Evolutionary conservation across 2,329 filamentous ascomycete genomes (phyloP).

Genomic region (Cercospora berteroae): DNA sequence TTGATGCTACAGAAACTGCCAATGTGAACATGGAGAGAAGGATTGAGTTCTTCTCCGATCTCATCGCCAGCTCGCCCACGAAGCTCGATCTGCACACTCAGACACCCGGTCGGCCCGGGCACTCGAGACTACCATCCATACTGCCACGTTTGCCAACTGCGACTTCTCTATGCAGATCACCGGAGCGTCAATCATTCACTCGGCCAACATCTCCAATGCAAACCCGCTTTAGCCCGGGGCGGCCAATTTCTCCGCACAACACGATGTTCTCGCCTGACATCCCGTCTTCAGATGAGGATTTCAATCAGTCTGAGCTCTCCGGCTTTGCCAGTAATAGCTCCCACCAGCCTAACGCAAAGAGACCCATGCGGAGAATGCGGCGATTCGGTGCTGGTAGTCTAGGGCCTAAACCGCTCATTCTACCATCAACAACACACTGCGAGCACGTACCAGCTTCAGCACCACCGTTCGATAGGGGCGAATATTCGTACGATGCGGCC

Average conservation of each 20-base stretch:
- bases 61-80: conserved; percentile 40
- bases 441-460: conserved; percentile 31
- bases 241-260: conserved; percentile 20
- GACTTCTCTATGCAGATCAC: conserved; percentile 31
- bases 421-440: conserved; percentile 35
- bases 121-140: conserved; percentile 37
- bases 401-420: conserved; percentile 37
- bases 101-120: conserved; percentile 29
- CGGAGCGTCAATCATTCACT: conserved; percentile 26
- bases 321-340: conserved; percentile 3
- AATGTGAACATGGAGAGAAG: conserved; percentile 42
- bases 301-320: conserved; percentile 13
- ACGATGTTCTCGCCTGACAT: conserved; percentile 23
- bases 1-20: conserved; percentile 37
- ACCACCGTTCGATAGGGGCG: conserved; percentile 28
- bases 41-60: conserved; percentile 40
- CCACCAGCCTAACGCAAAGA: conserved; percentile 15
- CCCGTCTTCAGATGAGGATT: conserved; percentile 20
- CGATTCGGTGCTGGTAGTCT: conserved; percentile 38
- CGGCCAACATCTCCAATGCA: conserved; percentile 18
- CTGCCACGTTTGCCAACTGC: conserved; percentile 37
- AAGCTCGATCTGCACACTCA: conserved; percentile 38
- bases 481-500: conserved; percentile 2
- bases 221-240: conserved; percentile 11
- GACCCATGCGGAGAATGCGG: conserved; percentile 36